Base-by-base conservation (phyloP, 169 alveolate genomes). In the Sarcocystis neurona region DNA sequence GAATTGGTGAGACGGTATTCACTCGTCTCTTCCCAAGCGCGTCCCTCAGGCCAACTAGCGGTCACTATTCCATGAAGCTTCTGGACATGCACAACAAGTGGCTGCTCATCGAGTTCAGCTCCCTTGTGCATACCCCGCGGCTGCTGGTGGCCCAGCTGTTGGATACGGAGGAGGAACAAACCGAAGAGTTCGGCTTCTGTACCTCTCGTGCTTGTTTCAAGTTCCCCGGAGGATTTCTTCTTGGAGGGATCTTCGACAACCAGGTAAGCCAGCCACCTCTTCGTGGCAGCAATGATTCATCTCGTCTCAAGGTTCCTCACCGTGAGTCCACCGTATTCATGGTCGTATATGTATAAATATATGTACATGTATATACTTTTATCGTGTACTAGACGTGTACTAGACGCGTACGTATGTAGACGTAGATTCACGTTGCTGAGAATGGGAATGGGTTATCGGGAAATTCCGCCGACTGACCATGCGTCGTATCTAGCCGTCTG, bases 161-260 rank as follows among this genome's bases (percentile, higher is more conserved):
- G 41, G 8, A 1, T 6, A 30, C 75, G 10, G 20, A 37, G n/a
- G 23, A 34, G 23, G 60, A 8, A 18, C 60, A 50, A 18, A 10
- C 60, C 60, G 27, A 8, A 50, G 27, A 58, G 10, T 63, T 43
- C 32, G 39, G 44, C 75, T 20, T 3, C 41, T 20, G 32, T 43
- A n/a, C 43, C 75, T 0, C 8, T 63, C 8, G 27, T n/a, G 75
- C 75, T 4, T 37, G 75, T 20, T 63, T 43, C 8, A 4, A 30
- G 20, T 63, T 20, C 75, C 75, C 32, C 75, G 75, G 75, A 1
- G 75, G 75, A n/a, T n/a, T n/a, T n/a, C n/a, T n/a, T n/a, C n/a
- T n/a, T n/a, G n/a, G n/a, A n/a, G n/a, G n/a, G n/a, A n/a, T n/a
- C n/a, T n/a, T n/a, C n/a, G n/a, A n/a, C n/a, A n/a, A n/a, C n/a